Evolutionary conservation across 164 flowering plant species (phyloP), one percentile per base, ranked within the genome.

Genomic region (Malania oleifera): DNA sequence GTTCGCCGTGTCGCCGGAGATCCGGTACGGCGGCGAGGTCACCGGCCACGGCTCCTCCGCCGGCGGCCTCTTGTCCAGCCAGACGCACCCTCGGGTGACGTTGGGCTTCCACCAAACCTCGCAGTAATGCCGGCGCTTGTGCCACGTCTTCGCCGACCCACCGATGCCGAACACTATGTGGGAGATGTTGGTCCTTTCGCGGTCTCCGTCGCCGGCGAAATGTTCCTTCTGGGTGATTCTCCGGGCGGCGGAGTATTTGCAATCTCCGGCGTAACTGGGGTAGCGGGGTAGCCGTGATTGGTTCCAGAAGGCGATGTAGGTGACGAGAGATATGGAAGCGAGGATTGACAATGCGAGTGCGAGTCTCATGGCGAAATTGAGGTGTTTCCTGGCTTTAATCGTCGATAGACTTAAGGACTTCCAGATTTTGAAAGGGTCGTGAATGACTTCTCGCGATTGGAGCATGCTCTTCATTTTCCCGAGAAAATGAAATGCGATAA

Each of bases 101-200:
- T 62, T 60, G 1, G 77, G 78, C 15, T 49, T 55, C 90, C 90
- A 84, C 85, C 86, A 84, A 3, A 75, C 40, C 58, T 80, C 82
- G 29, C 34, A 26, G 74, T 80, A 84, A 28, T 40, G 74, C 17
- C 72, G 65, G 31, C 85, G 77, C 4, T 63, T 35, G 25, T 63
- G 50, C 89, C 89, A 84, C 25, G 80, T 74, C 24, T 50, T 57
- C 0, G 64, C 70, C 2, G 86, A 76, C 20, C 82, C 80, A 1
- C 76, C 82, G 56, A 84, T 75, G 38, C 83, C 89, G 29, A 84
- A 84, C 2, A 82, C 1, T 28, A 84, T 61, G 59, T 84, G 86
- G 11, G 80, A 69, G 0, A 72, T 10, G 28, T 73, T 60, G 2
- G 75, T 71, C 48, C 29, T 45, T 0, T 59, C 66, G n/a, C n/a